Conservation (phyloP, 1,284 basidiomycete genomes). For the Irpex sp. region DNA sequence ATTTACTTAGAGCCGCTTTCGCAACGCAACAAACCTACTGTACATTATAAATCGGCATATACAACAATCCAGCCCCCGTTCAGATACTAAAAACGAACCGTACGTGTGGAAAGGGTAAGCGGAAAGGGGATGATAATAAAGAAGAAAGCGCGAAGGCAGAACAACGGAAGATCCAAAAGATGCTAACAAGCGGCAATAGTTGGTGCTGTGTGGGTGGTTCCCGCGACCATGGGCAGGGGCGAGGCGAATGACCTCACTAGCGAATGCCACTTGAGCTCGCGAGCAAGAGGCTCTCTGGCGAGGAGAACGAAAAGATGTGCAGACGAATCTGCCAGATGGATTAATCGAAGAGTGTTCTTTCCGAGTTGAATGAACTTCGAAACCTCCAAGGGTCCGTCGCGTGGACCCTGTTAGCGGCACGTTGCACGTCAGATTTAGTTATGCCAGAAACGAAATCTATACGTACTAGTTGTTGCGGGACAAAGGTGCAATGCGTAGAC, state of each 20-base stretch:
- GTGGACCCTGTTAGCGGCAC: constrained; percentile 13
- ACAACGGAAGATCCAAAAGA: background rate
- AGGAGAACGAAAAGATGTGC: constrained; percentile 37
- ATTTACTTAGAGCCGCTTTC: constrained; percentile 10
- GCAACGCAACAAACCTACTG: constrained; percentile 7
- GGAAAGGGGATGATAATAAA: background rate
- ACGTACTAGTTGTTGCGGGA: background rate
- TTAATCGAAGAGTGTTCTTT: constrained; percentile 39
- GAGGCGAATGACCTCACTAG: background rate
- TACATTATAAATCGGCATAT: constrained; percentile 8
- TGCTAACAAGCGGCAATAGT: background rate
- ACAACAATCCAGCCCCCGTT: constrained; percentile 6
- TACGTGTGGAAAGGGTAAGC: background rate
- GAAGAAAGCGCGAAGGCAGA: background rate
- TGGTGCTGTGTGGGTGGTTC: background rate
- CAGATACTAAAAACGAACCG: background rate
- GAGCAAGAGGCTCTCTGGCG: background rate
- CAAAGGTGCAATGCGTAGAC: background rate
- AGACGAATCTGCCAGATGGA: constrained; percentile 41
- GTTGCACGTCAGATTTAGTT: background rate
- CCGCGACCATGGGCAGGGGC: background rate
- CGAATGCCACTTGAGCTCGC: background rate
- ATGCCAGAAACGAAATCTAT: background rate
- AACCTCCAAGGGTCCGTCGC: constrained; percentile 33
- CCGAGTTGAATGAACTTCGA: constrained; percentile 37